Conservation (phyloP, 495 filamentous ascomycete genomes). For the Penicillium steckii region DNA sequence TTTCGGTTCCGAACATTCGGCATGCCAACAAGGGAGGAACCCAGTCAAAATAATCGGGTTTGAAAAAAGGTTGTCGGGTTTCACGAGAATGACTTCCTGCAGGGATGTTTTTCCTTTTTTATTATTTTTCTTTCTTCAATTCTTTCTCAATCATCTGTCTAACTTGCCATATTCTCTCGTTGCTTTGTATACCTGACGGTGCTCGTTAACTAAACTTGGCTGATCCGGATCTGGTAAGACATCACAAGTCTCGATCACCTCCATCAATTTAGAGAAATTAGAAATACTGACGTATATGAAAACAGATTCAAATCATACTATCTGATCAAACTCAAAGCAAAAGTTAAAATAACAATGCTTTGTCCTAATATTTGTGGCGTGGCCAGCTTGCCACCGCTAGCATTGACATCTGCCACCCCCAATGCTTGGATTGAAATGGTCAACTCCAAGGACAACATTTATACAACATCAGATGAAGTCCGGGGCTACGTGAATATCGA, state of each 20-base stretch:
- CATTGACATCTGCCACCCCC: neutral
- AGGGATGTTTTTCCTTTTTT: neutral
- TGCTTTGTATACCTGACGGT: too few relatives aligned
- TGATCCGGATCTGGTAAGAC: neutral
- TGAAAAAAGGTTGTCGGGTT: neutral
- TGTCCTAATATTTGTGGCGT: neutral
- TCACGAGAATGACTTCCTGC: neutral
- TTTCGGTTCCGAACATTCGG: neutral
- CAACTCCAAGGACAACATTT: conserved; percentile 13
- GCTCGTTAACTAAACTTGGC: neutral
- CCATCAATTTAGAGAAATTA: neutral
- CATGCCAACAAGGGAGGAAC: neutral
- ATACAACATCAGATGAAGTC: conserved; percentile 49
- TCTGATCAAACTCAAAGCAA: neutral
- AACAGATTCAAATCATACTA: neutral
- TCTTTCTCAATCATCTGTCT: neutral
- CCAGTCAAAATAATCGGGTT: neutral
- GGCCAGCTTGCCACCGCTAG: neutral
- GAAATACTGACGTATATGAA: neutral
- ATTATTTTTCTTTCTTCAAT: neutral
- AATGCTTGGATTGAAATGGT: neutral
- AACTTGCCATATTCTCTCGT: too few relatives aligned
- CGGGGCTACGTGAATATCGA: conserved; percentile 52
- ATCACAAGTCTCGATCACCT: neutral
- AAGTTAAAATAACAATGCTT: neutral